phyloP scores from a whole-genome alignment of 1,284 basidiomycete species.

The Trametes sp. region DNA sequence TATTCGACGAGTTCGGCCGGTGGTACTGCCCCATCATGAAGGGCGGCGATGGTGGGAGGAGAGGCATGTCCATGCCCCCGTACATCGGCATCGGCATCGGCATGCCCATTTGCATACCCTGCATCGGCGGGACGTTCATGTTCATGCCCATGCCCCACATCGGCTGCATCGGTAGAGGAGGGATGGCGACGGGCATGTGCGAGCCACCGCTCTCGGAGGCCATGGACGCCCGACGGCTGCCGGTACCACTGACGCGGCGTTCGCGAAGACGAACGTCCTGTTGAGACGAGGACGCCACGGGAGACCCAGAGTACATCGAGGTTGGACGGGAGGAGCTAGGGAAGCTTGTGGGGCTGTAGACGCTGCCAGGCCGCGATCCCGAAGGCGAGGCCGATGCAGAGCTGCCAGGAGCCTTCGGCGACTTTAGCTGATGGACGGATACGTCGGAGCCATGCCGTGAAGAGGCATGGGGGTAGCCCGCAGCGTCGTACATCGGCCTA shows the following conservation, averaged over 20 bases:
- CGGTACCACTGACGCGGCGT: constrained; percentile 39
- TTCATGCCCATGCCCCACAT: constrained; percentile 32
- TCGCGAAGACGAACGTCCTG: constrained; percentile 58
- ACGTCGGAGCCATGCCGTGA: constrained; percentile 20
- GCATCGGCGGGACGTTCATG: constrained; percentile 36
- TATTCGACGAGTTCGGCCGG: constrained; percentile 30
- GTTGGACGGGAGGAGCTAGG: constrained; percentile 54
- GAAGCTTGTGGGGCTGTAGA: constrained; percentile 39
- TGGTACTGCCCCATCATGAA: constrained; percentile 71
- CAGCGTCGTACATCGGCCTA: constrained; percentile 35
- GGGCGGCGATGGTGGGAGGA: constrained; percentile 76
- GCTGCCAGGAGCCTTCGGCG: constrained; percentile 19
- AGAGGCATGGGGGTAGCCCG: constrained; percentile 12
- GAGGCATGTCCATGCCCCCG: constrained; percentile 59
- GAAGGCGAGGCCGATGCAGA: constrained; percentile 48
- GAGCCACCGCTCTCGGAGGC: constrained; percentile 44
- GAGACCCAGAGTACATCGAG: constrained; percentile 50
- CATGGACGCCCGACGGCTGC: constrained; percentile 54
- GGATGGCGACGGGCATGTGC: constrained; percentile 26
- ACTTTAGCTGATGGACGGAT: constrained; percentile 15
- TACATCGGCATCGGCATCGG: constrained; percentile 47
- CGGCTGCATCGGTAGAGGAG: constrained; percentile 27
- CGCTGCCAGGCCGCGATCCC: constrained; percentile 59
- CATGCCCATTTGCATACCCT: constrained; percentile 37
- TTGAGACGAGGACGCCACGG: constrained; percentile 54